Evolutionary conservation across 2,329 filamentous ascomycete species (phyloP), one percentile per base, ranked within the genome.

Genomic region (Fusarium sp.): DNA sequence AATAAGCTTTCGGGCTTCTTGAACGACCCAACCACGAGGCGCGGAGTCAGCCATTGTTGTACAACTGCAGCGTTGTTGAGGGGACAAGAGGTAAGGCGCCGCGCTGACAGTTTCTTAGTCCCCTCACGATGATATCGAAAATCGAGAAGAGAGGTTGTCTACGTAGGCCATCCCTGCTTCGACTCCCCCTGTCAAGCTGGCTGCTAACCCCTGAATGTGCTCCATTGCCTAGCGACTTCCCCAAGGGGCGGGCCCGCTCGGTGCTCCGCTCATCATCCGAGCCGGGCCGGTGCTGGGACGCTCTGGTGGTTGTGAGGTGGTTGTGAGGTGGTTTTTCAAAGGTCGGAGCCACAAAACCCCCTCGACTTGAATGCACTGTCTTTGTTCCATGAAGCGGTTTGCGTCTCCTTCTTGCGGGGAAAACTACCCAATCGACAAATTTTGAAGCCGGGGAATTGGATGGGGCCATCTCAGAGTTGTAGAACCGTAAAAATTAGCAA

Each of bases 251-350:
- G 70, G 52, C 63, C 67, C 56, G 72, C 68, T 75, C 71, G 69
- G 73, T 71, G 63, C 73, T 74, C 71, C 74, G 73, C 71, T 64
- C 56, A 66, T 75, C 64, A 38, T 75, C 74, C 74, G 74, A 76
- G 71, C 74, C 74, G 73, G 74, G 65, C 74, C 74, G 74, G 74
- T 76, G 61, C 57, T 67, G 61, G 53, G 52, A 49, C 38, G 42
- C 38, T 37, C 27, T 70, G 60, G 54, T 67, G 57, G 53, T 69
- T 57, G 62, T 54, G 8, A 30, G 60, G 54, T 67, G 57, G 53
- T 69, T 57, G 62, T 54, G 8, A 30, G 30, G 23, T 23, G 23
- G 23, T 23, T 23, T 23, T 65, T 62, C 56, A 64, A 38, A 67
- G 64, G 57, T 38, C 60, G 63, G 67, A 57, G 67, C 67, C 69